phyloP scores from a whole-genome alignment of 345 rosid genomes.

The Brassica incana region DNA sequence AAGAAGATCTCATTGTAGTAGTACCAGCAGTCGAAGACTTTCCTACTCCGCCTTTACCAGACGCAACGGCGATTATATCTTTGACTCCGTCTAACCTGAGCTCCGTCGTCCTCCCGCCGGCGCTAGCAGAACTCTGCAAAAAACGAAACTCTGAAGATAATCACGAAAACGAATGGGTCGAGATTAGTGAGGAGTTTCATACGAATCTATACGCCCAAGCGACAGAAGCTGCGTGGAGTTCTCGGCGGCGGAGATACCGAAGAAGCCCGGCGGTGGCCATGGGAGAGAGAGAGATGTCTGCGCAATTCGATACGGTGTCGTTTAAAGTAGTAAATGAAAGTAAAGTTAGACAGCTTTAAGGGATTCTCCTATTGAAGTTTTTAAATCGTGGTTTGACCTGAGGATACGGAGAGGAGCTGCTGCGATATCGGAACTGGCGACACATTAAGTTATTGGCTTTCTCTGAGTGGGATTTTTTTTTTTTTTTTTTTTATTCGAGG shows the following conservation, averaged over 20 bases:
- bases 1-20: not conserved
- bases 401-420: not conserved
- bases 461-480: too few species aligned
- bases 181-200: not conserved
- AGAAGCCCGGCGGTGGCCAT: constrained; percentile 36
- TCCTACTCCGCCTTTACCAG: constrained; percentile 96
- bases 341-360: too few species aligned
- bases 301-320: not conserved
- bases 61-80: constrained; percentile 89
- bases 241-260: constrained; percentile 18
- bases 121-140: constrained; percentile 28
- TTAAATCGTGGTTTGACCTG: not conserved
- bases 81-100: constrained; percentile 72
- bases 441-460: too few species aligned
- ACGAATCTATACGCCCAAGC: constrained; percentile 13
- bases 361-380: too few species aligned
- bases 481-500: too few species aligned
- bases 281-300: not conserved
- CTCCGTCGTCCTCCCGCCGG: constrained; percentile 49
- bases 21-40: constrained; percentile 95
- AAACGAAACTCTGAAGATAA: not conserved
- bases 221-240: not conserved
- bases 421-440: not conserved
- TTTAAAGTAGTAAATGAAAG: too few species aligned
- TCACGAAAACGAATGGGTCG: not conserved